Conservation (phyloP, 2,329 filamentous ascomycete species). For the Colletotrichum liriopes region DNA sequence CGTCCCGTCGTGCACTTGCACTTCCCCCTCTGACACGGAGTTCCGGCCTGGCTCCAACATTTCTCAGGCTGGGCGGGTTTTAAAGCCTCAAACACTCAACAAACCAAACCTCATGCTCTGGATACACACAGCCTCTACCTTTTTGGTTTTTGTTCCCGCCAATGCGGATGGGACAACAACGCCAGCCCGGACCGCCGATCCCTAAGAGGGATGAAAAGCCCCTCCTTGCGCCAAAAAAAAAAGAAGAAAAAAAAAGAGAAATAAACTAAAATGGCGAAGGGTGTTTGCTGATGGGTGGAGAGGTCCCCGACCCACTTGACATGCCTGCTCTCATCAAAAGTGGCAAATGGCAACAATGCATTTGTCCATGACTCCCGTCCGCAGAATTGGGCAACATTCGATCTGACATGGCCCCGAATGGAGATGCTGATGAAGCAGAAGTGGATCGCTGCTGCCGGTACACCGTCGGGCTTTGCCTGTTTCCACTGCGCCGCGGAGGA, state of each 20-base stretch:
- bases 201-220: neutral
- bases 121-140: constrained; percentile 20
- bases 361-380: constrained; percentile 9
- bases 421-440: neutral
- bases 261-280: neutral
- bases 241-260: neutral
- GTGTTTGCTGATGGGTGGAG: constrained; percentile 24
- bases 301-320: constrained; percentile 25
- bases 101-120: constrained; percentile 36
- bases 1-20: constrained; percentile 3
- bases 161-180: constrained; percentile 1
- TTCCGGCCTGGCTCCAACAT: neutral
- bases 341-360: constrained; percentile 16
- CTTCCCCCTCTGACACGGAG: neutral
- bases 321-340: constrained; percentile 16
- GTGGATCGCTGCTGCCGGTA: neutral
- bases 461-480: constrained; percentile 5
- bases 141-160: neutral
- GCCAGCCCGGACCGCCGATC: constrained; percentile 18
- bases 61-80: constrained; percentile 20
- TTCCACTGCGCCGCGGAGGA: constrained; percentile 31
- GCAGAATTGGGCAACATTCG: neutral
- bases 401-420: constrained; percentile 1
- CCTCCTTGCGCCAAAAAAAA: constrained; percentile 19
- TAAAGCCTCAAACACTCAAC: constrained; percentile 42